Conservation (phyloP, 108 stramenopile genomes). For the Fistulifera pelliculosa region DNA sequence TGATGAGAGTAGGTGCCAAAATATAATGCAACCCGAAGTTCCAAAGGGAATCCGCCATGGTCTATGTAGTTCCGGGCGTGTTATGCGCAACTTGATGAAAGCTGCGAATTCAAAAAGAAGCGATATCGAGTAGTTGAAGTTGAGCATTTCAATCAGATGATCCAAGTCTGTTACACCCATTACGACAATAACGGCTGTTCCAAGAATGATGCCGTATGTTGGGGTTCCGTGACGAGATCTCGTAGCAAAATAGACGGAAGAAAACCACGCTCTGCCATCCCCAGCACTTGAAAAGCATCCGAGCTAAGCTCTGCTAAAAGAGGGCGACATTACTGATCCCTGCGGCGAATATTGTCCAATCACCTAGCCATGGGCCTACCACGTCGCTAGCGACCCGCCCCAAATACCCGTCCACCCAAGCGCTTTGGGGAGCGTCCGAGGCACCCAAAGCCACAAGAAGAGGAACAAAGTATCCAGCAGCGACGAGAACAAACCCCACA, state of each 20-base stretch:
- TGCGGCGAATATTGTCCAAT: slow-evolving; percentile 86
- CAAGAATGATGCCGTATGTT: slow-evolving; percentile 73
- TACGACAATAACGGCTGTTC: slow-evolving; percentile 62
- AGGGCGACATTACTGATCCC: slow-evolving; percentile 82
- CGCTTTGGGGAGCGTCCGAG: slow-evolving; percentile 39
- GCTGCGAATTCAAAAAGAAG: slow-evolving; percentile 89
- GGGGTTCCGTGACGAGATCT: slow-evolving; percentile 83
- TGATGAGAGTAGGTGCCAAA: slow-evolving; percentile 26
- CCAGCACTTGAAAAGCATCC: slow-evolving; percentile 89
- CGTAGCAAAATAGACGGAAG: slow-evolving; percentile 62
- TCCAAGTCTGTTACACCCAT: slow-evolving; percentile 65
- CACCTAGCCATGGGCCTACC: slow-evolving; percentile 87
- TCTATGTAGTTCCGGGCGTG: slow-evolving; percentile 30
- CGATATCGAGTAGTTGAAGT: slow-evolving; percentile 75
- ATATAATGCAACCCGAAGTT: slow-evolving; percentile 29
- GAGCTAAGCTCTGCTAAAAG: slow-evolving; percentile 90
- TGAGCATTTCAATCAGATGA: slow-evolving; percentile 85
- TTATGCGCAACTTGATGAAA: slow-evolving; percentile 83
- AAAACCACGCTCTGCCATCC: slow-evolving; percentile 87
- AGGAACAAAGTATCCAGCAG: slow-evolving; percentile 73
- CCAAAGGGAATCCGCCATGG: slow-evolving; percentile 41
- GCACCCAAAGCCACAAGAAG: slow-evolving; percentile 68
- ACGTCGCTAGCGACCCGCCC: slow-evolving; percentile 63
- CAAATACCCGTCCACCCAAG: slow-evolving; percentile 87
- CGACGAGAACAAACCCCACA: slow-evolving; percentile 49